These are phyloP conservation scores for Galeopsis tetrahit DNA, from an alignment of 257 asterid species.

Conservation along the genomic window DNA sequence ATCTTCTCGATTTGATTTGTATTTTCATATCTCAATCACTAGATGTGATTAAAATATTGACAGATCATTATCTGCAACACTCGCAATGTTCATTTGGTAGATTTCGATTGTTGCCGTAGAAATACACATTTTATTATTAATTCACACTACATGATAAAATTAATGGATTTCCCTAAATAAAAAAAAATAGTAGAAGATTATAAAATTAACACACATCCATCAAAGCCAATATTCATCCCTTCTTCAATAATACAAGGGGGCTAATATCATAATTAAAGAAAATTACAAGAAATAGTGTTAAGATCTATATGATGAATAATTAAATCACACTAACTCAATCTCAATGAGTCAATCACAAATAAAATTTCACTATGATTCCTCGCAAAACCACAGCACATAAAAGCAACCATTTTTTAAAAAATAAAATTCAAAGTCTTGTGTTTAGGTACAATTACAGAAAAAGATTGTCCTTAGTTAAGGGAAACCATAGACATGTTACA, in stretches of 20 bases:
- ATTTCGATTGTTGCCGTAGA: too few species aligned
- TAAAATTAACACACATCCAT: background rate
- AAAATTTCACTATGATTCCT: background rate
- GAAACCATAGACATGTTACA: conserved; percentile 35
- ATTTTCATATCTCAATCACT: too few species aligned
- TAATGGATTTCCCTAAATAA: too few species aligned
- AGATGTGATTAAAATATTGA: too few species aligned
- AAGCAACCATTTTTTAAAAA: background rate
- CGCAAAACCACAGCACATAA: background rate
- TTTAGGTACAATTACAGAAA: conserved; percentile 19
- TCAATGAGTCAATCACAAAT: background rate
- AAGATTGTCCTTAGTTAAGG: conserved; percentile 13
- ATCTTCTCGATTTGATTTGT: too few species aligned
- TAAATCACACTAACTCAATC: background rate
- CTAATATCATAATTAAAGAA: background rate
- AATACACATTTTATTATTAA: too few species aligned
- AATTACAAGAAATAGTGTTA: background rate
- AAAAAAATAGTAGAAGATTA: too few species aligned
- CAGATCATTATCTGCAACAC: too few species aligned
- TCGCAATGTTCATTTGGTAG: too few species aligned
- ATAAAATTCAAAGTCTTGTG: background rate
- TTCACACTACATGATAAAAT: too few species aligned
- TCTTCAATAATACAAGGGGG: background rate
- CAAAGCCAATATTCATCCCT: background rate
- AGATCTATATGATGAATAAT: background rate